These are phyloP conservation scores for Hydrangea macrophylla DNA, from an alignment of 148 eudicot genomes.

Conservation along the genomic window DNA sequence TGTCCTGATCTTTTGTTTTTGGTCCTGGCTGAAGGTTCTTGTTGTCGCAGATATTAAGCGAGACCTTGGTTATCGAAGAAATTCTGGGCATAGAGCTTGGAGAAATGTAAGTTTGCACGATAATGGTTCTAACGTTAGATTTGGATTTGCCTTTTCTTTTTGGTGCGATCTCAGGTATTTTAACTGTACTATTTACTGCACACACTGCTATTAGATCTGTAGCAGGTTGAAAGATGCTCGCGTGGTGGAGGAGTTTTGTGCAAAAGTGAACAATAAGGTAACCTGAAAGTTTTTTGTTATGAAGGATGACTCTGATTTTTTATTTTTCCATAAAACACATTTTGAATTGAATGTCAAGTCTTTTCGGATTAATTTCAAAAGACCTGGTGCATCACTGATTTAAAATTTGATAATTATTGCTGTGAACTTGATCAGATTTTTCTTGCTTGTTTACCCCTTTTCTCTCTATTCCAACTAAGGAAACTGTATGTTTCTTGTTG, in stretches of 20 bases:
- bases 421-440: no score
- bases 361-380: no score
- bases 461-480: no score
- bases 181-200: not conserved
- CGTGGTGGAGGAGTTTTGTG: conserved; percentile 62
- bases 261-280: conserved; percentile 58
- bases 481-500: no score
- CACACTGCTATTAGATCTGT: conserved; percentile 43
- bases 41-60: conserved; percentile 77
- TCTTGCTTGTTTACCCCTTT: no score
- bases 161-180: not conserved
- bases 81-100: conserved; percentile 82
- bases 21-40: conserved; percentile 63
- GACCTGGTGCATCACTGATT: no score
- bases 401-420: no score
- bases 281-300: not conserved
- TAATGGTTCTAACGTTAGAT: not conserved
- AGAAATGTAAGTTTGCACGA: conserved; percentile 61
- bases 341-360: no score
- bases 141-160: not conserved
- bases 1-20: conserved; percentile 17
- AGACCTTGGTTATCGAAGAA: conserved; percentile 76
- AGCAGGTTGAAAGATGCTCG: conserved; percentile 78
- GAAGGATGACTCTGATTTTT: not conserved
- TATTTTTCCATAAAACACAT: no score